Conservation (phyloP, 306 rosid genomes). For the Dalbergia cochinchinensis region DNA sequence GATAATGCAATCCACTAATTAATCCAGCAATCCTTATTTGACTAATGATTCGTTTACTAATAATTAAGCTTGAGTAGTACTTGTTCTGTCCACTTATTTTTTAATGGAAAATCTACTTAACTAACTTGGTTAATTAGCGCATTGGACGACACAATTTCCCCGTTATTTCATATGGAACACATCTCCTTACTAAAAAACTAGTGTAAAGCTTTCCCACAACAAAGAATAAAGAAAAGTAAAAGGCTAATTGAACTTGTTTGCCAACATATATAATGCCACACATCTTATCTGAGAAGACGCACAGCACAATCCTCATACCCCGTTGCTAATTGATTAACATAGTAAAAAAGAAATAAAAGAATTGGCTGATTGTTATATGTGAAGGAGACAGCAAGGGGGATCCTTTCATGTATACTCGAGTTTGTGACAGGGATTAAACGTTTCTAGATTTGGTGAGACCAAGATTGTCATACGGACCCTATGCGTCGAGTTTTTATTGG, state of each 20-base stretch:
- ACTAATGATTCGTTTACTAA: constrained; percentile 40
- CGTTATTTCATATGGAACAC: constrained; percentile 9
- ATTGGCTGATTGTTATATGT: constrained; percentile 33
- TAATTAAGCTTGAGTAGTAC: background rate
- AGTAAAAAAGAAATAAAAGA: constrained; percentile 16
- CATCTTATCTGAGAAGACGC: constrained; percentile 41
- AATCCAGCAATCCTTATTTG: constrained; percentile 53
- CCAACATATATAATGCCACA: constrained; percentile 31
- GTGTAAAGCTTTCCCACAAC: constrained; percentile 44
- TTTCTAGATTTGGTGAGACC: constrained; percentile 59
- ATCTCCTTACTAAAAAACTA: background rate
- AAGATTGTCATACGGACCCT: constrained; percentile 25
- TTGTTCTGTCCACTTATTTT: background rate
- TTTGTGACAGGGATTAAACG: constrained; percentile 24
- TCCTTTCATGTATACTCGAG: background rate
- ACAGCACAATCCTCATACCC: constrained; percentile 1
- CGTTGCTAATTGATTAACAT: constrained; percentile 23
- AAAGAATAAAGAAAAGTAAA: constrained; percentile 42
- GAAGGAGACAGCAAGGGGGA: constrained; percentile 52
- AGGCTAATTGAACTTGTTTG: constrained; percentile 18
- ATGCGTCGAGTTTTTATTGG: constrained; percentile 58
- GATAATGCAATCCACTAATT: too few relatives aligned
- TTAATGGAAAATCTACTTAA: constrained; percentile 9
- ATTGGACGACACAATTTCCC: constrained; percentile 5
- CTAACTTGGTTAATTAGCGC: background rate